Evolutionary conservation across 176 grass and related monocot species (phyloP).

Genomic region (Oryza meridionalis): DNA sequence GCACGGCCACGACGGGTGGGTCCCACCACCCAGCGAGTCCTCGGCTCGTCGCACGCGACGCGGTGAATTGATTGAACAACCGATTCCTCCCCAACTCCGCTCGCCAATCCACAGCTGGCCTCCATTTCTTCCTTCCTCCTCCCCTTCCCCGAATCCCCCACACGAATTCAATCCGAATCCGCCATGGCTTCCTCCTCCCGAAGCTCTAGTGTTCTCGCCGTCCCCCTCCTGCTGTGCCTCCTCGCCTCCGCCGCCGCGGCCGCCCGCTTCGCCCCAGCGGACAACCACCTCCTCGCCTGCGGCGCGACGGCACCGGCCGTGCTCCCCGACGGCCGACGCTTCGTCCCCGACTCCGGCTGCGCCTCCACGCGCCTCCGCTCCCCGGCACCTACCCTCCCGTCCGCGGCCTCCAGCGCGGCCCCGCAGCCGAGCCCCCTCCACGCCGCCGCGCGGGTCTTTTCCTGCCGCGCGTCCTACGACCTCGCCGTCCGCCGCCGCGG

Average conservation of each 20-base stretch:
- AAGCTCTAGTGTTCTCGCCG: conserved; percentile 20
- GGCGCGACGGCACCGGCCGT: conserved; percentile 47
- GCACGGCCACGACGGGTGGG: conserved; percentile 31
- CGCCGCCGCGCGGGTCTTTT: conserved; percentile 75
- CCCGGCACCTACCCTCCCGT: conserved; percentile 34
- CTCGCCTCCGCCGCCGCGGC: conserved; percentile 34
- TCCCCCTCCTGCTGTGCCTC: conserved; percentile 42
- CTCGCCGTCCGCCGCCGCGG: conserved; percentile 66
- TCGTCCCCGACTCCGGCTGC: conserved; percentile 68
- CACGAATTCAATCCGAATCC: too few species aligned
- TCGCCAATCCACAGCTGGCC: conserved; percentile 39
- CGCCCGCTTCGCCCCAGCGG: conserved; percentile 58
- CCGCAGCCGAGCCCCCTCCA: conserved; percentile 55
- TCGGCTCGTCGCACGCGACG: conserved; percentile 15
- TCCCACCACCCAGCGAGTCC: conserved; percentile 22
- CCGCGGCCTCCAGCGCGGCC: conserved; percentile 24
- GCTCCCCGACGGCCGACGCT: conserved; percentile 74
- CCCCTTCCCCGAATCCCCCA: background rate
- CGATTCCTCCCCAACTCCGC: conserved; percentile 7
- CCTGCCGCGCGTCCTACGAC: conserved; percentile 71
- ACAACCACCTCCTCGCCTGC: conserved; percentile 90
- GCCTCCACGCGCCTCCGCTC: conserved; percentile 50
- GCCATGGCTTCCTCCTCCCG: conserved; percentile 55
- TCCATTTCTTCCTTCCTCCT: conserved; percentile 1
- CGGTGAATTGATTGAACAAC: conserved; percentile 38